Conservation (phyloP, 2,329 filamentous ascomycete genomes). For the Hymenoscyphus repandus region DNA sequence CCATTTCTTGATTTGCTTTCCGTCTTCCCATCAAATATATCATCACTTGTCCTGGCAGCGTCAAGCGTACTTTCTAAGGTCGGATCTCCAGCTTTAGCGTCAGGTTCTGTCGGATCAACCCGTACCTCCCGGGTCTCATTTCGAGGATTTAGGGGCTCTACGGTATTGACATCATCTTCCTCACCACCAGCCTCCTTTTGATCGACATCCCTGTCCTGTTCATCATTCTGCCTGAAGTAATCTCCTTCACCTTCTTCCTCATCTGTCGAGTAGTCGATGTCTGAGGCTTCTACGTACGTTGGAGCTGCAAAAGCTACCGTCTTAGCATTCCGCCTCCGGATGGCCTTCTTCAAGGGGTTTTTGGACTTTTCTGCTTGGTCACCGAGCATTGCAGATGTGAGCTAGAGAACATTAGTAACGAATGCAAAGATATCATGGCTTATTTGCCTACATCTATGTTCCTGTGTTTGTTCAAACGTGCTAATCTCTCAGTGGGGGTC, state of each 20-base stretch:
- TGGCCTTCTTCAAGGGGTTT: conserved; percentile 69
- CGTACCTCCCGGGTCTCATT: conserved; percentile 31
- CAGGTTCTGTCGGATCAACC: conserved; percentile 19
- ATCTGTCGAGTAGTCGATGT: conserved; percentile 64
- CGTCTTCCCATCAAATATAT: conserved; percentile 53
- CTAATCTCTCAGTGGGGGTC: conserved; percentile 90
- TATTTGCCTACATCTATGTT: conserved; percentile 79
- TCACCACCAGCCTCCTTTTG: conserved; percentile 30
- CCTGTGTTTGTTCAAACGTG: conserved; percentile 92
- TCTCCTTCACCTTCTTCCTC: conserved; percentile 51
- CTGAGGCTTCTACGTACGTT: conserved; percentile 67
- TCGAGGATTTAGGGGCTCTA: conserved; percentile 38
- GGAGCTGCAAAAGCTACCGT: conserved; percentile 66
- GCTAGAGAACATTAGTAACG: conserved; percentile 35
- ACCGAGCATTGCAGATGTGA: conserved; percentile 66
- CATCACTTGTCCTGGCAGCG: conserved; percentile 54
- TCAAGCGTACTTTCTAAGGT: conserved; percentile 31
- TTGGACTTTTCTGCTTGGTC: conserved; percentile 67
- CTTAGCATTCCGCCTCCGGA: conserved; percentile 64
- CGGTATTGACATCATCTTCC: conserved; percentile 30
- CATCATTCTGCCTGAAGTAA: conserved; percentile 42
- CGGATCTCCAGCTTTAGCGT: conserved; percentile 13
- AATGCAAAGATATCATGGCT: neutral
- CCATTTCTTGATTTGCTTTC: conserved; percentile 72
- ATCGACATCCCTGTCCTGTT: conserved; percentile 35